Evolutionary conservation across 2,329 filamentous ascomycete species (phyloP).

Genomic region (Neoascochyta sp.): DNA sequence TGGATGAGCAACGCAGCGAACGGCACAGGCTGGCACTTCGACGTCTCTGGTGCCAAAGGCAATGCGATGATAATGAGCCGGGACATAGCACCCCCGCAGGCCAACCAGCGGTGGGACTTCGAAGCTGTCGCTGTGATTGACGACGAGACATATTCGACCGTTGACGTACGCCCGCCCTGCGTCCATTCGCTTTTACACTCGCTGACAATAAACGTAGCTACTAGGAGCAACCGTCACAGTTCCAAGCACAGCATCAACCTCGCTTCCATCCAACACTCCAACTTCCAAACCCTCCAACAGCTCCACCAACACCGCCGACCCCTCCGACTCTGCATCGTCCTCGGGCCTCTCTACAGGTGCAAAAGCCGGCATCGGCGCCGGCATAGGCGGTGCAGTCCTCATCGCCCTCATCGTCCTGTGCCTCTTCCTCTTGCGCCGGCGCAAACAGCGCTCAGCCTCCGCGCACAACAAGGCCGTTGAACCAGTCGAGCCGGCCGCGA

Average conservation of each 20-base stretch:
- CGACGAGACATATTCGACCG: slow-evolving; percentile 12
- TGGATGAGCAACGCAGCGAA: slow-evolving; percentile 19
- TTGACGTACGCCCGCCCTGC: slow-evolving; percentile 7
- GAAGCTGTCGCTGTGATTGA: slow-evolving; percentile 11
- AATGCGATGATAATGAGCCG: slow-evolving; percentile 10
- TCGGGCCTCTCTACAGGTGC: slow-evolving; percentile 17
- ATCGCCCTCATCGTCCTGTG: slow-evolving; percentile 67
- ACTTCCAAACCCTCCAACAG: slow-evolving; percentile 1
- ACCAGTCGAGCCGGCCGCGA: slow-evolving; percentile 1
- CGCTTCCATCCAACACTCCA: slow-evolving; percentile 14
- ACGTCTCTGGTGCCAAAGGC: slow-evolving; percentile 6
- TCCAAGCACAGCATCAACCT: slow-evolving; percentile 1
- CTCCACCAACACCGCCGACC: slow-evolving; percentile 1
- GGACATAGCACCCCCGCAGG: slow-evolving; percentile 14
- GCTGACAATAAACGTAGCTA: slow-evolving; percentile 2
- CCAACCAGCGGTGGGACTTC: slow-evolving; percentile 13
- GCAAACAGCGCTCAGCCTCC: slow-evolving; percentile 7
- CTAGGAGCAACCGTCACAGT: slow-evolving; percentile 3
- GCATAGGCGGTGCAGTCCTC: slow-evolving; percentile 12
- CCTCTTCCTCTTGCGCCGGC: slow-evolving; percentile 16
- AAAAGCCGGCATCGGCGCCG: slow-evolving; percentile 20
- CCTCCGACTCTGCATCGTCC: slow-evolving; percentile 2
- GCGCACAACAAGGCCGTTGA: neutral
- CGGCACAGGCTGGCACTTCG: slow-evolving; percentile 10
- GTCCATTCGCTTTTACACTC: neutral